These are phyloP conservation scores for Hanseniaspora mollemarum DNA, from an alignment of 805 yeast species.

Conservation along the genomic window DNA sequence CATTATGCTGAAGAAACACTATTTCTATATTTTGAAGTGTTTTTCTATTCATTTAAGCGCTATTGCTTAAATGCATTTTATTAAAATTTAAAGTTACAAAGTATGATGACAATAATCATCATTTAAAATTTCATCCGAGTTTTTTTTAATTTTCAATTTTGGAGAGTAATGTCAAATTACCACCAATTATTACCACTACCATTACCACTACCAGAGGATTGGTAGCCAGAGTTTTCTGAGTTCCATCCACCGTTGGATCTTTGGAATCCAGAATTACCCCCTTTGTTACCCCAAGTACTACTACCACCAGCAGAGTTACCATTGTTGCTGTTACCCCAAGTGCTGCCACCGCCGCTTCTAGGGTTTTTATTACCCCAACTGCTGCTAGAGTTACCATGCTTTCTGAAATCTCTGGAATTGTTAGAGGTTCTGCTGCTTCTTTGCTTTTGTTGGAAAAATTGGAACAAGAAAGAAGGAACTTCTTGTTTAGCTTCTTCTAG, in stretches of 20 bases:
- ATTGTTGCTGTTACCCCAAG: constrained; percentile 27
- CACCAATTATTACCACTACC: constrained; percentile 15
- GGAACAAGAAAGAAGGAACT: constrained; percentile 77
- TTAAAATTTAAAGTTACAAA: not conserved
- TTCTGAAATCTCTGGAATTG: constrained; percentile 44
- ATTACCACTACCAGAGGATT: not conserved
- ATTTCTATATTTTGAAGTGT: too few species aligned
- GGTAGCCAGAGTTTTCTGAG: not conserved
- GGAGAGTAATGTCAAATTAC: not conserved
- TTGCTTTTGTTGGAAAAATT: constrained; percentile 68
- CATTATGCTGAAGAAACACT: too few species aligned
- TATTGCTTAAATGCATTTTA: too few species aligned
- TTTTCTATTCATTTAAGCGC: too few species aligned
- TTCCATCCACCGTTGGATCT: not conserved
- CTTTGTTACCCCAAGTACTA: constrained; percentile 25
- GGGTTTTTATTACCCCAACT: constrained; percentile 28
- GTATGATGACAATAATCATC: constrained; percentile 2
- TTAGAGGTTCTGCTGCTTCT: constrained; percentile 44
- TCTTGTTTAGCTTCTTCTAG: constrained; percentile 95
- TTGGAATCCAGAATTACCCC: constrained; percentile 23
- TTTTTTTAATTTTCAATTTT: not conserved
- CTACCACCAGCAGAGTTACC: constrained; percentile 27
- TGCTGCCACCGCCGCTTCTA: constrained; percentile 22
- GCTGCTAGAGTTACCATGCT: constrained; percentile 24
- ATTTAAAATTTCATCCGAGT: constrained; percentile 7